Evolutionary conservation across 352 stramenopile species (phyloP).

Genomic region (Phytophthora lateralis): DNA sequence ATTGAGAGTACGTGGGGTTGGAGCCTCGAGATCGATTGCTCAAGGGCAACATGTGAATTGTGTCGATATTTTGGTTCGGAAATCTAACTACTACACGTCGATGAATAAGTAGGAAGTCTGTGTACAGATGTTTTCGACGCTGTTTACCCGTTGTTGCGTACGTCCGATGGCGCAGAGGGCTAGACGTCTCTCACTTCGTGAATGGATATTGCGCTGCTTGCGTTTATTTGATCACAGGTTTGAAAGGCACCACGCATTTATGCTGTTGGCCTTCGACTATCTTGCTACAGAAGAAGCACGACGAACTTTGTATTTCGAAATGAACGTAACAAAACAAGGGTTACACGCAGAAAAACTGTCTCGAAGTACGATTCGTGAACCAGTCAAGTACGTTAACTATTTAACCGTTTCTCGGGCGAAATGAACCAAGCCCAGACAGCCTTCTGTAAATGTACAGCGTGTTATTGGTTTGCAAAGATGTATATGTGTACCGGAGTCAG

Average conservation of each 20-base stretch:
- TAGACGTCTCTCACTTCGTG: constrained; percentile 4
- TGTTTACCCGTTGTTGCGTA: constrained; percentile 27
- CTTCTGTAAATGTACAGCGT: neutral
- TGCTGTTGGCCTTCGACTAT: constrained; percentile 29
- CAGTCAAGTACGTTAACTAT: constrained; percentile 14
- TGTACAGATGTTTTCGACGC: constrained; percentile 20
- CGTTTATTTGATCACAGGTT: constrained; percentile 19
- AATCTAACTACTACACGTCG: neutral
- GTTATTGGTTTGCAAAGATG: constrained; percentile 24
- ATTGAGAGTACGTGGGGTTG: too few relatives aligned
- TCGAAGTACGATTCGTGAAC: neutral
- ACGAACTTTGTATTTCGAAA: constrained; percentile 20
- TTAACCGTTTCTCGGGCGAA: neutral
- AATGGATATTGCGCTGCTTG: constrained; percentile 20
- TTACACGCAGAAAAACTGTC: constrained; percentile 1
- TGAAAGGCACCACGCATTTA: constrained; percentile 22
- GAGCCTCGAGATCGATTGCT: constrained; percentile 1
- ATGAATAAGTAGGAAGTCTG: neutral
- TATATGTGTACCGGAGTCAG: constrained; percentile 7
- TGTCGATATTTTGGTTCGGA: constrained; percentile 8
- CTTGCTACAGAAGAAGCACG: constrained; percentile 6
- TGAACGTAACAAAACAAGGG: constrained; percentile 11
- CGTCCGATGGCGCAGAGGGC: constrained; percentile 15
- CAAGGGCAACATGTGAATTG: neutral
- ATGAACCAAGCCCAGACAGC: constrained; percentile 2